phyloP scores from a whole-genome alignment of 106 monocot species.

The Phalaenopsis aphrodite region DNA sequence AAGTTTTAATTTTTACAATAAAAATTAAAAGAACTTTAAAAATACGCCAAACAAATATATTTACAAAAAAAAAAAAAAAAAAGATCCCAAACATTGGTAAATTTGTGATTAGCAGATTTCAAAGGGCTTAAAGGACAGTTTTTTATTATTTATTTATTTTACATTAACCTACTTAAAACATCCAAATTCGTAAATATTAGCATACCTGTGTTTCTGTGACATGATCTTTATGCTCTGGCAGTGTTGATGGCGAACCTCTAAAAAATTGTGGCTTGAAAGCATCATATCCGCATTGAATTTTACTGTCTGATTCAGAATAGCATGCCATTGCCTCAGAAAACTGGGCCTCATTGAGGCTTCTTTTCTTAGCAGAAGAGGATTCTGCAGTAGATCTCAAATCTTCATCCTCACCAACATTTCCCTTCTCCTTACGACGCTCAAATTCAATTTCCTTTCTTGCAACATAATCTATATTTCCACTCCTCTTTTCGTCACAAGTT shows the following conservation, averaged over 20 bases:
- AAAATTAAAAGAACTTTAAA: no score
- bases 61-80: no score
- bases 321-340: conserved; percentile 22
- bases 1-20: no score
- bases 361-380: conserved; percentile 36
- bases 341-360: conserved; percentile 30
- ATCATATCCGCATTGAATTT: not conserved
- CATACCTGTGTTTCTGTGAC: conserved; percentile 16
- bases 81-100: not conserved
- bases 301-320: conserved; percentile 12
- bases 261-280: not conserved
- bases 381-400: conserved; percentile 44
- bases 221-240: conserved; percentile 10
- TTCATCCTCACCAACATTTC: conserved; percentile 18
- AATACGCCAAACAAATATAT: no score
- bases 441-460: not conserved
- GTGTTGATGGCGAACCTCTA: conserved; percentile 7
- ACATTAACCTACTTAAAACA: not conserved
- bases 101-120: not conserved
- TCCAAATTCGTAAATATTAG: not conserved
- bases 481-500: conserved; percentile 3
- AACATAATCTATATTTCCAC: conserved; percentile 8
- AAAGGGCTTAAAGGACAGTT: not conserved
- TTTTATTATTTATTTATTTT: not conserved
- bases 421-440: not conserved